phyloP scores from a whole-genome alignment of 108 stramenopile species.

The Pseudonitzschia pungens region DNA sequence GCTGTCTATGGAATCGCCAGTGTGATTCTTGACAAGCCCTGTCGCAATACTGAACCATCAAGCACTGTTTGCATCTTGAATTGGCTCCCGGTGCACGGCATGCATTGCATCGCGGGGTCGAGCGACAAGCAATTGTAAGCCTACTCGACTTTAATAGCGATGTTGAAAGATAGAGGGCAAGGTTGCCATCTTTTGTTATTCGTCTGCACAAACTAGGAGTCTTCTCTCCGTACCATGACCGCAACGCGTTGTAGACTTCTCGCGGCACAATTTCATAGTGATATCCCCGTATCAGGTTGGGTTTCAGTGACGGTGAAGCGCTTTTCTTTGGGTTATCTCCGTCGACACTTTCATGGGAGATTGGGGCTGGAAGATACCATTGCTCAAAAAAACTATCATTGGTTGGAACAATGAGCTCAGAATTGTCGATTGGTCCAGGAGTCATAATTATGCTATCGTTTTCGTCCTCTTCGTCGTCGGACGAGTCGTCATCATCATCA shows the following conservation, averaged over 20 bases:
- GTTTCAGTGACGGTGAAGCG: conserved; percentile 21
- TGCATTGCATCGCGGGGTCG: conserved; percentile 39
- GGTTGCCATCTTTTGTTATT: conserved; percentile 13
- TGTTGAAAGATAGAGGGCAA: conserved; percentile 24
- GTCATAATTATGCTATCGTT: neutral
- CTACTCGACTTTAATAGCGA: neutral
- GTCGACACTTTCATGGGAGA: neutral
- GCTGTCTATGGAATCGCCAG: conserved; percentile 61
- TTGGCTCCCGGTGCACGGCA: conserved; percentile 54
- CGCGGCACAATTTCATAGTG: conserved; percentile 79
- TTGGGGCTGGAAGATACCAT: conserved; percentile 27
- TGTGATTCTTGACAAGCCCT: conserved; percentile 65
- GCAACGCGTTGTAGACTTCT: conserved; percentile 70
- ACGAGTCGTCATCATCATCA: conserved; percentile 29
- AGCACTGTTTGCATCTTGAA: conserved; percentile 48
- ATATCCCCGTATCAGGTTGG: conserved; percentile 76
- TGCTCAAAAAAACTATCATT: conserved; percentile 24
- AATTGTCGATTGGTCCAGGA: conserved; percentile 72
- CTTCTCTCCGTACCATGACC: conserved; percentile 72
- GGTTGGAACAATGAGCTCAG: conserved; percentile 36
- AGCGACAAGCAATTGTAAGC: neutral
- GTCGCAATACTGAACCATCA: conserved; percentile 54
- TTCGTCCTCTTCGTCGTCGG: conserved; percentile 36
- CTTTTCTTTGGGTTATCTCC: neutral
- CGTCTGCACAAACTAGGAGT: conserved; percentile 64